These are phyloP conservation scores for Bathelium albidoporum DNA, from an alignment of 495 filamentous ascomycete species.

Conservation along the genomic window DNA sequence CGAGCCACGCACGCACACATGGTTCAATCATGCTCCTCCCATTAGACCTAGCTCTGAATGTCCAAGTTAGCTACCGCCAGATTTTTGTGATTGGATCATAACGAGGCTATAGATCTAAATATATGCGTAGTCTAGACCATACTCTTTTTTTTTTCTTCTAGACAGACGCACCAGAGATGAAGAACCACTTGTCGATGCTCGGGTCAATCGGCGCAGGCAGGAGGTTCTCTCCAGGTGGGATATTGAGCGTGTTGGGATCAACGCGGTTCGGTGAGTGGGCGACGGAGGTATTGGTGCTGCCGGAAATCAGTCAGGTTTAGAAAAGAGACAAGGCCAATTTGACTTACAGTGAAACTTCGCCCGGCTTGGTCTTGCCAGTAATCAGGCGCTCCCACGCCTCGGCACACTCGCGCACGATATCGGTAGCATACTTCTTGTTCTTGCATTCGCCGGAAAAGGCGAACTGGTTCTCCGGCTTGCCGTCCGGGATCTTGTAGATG, in stretches of 20 bases:
- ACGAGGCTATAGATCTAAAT: not conserved
- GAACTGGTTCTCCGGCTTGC: slow-evolving; percentile 99
- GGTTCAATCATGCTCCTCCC: not conserved
- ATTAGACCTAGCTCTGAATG: not conserved
- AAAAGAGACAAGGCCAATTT: not conserved
- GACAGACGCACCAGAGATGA: slow-evolving; percentile 94
- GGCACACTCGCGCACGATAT: slow-evolving; percentile 87
- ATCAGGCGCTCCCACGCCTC: slow-evolving; percentile 97
- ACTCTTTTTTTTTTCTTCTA: slow-evolving; percentile 34
- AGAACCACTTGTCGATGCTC: slow-evolving; percentile 99
- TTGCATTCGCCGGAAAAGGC: slow-evolving; percentile 99
- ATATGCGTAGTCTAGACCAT: not conserved
- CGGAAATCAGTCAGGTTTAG: not conserved
- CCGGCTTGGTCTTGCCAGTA: slow-evolving; percentile 67
- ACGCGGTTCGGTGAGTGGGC: slow-evolving; percentile 57
- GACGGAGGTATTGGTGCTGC: slow-evolving; percentile 69
- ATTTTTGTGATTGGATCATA: not conserved
- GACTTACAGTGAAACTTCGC: slow-evolving; percentile 73
- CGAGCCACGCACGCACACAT: not conserved
- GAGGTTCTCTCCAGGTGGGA: slow-evolving; percentile 67
- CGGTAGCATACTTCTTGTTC: slow-evolving; percentile 97
- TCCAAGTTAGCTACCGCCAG: not conserved
- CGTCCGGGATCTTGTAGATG: slow-evolving; percentile 99
- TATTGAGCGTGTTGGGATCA: slow-evolving; percentile 51
- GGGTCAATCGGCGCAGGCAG: slow-evolving; percentile 82